Conservation (phyloP, 192 early-diverging fungal species). For the Obelidium mucronatum region DNA sequence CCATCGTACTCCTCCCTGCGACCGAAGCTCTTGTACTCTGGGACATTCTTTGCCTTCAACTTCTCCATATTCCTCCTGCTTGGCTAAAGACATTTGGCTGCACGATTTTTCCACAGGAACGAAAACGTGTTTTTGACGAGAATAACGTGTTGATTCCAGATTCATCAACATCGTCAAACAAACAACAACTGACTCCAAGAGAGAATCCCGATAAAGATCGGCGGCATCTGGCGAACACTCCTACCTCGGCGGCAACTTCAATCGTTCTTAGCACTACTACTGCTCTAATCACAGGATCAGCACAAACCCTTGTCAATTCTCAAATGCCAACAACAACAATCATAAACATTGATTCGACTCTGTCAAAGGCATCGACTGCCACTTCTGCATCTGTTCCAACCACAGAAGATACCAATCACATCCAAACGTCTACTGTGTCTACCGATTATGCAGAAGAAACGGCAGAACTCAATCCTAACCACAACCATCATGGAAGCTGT, state of each 20-base stretch:
- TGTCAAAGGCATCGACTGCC: not conserved
- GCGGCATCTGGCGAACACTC: no score
- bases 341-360: not conserved
- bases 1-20: constrained; percentile 17
- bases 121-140: not conserved
- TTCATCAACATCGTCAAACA: not conserved
- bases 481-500: not conserved
- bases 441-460: not conserved
- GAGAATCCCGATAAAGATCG: not conserved
- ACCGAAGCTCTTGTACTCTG: constrained; percentile 21
- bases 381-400: not conserved
- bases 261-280: not conserved
- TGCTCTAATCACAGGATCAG: not conserved
- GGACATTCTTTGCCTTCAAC: constrained; percentile 29
- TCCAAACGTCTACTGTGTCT: not conserved
- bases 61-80: constrained; percentile 4
- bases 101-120: constrained; percentile 10
- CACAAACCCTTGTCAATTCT: not conserved
- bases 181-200: not conserved
- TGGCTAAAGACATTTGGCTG: constrained; percentile 21
- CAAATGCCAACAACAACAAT: constrained; percentile 1
- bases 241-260: not conserved
- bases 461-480: not conserved
- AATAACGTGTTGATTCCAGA: not conserved
- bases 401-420: no score